Percentiles rank a stretch among this genome's conserved stretches.
Conservation (phyloP, 306 rosid species). For the Echinosophora koreensis region DNA sequence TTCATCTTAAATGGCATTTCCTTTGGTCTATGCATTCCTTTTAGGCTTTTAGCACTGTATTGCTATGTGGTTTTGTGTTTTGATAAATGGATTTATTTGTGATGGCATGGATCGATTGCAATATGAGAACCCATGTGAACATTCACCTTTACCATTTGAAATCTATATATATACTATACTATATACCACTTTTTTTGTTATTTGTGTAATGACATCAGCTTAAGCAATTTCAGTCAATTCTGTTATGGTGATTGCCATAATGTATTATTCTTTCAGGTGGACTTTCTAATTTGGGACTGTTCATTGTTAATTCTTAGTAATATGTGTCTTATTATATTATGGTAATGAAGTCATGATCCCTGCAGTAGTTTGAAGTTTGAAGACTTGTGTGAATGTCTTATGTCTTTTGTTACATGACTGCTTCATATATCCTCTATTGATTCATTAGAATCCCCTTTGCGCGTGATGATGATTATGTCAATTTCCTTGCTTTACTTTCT, state of each 20-base stretch:
- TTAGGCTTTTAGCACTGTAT: conserved; percentile 9
- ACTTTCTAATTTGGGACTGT: neutral
- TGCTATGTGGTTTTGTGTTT: conserved; percentile 28
- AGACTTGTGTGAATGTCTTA: neutral
- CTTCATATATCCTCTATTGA: neutral
- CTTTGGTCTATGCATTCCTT: neutral
- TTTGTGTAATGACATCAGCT: conserved; percentile 7
- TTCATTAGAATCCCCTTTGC: neutral
- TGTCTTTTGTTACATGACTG: neutral
- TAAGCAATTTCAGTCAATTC: neutral
- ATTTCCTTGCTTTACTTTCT: conserved; percentile 24
- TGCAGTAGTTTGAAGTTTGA: neutral
- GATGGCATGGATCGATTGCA: conserved; percentile 25
- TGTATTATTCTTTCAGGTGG: neutral
- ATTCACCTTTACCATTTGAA: neutral
- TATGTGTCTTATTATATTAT: neutral
- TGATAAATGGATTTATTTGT: conserved; percentile 35
- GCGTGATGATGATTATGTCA: neutral
- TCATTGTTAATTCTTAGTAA: neutral
- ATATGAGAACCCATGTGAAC: conserved; percentile 3
- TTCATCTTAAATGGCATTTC: neutral
- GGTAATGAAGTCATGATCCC: neutral
- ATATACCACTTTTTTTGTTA: conserved; percentile 13
- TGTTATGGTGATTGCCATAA: neutral
- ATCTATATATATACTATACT: conserved; percentile 2